A percentile compares a stretch with the other conserved stretches of the same genome.
These are phyloP conservation scores for Fusarium longipes DNA, from an alignment of 2,329 filamentous ascomycete genomes.

Conservation along the genomic window DNA sequence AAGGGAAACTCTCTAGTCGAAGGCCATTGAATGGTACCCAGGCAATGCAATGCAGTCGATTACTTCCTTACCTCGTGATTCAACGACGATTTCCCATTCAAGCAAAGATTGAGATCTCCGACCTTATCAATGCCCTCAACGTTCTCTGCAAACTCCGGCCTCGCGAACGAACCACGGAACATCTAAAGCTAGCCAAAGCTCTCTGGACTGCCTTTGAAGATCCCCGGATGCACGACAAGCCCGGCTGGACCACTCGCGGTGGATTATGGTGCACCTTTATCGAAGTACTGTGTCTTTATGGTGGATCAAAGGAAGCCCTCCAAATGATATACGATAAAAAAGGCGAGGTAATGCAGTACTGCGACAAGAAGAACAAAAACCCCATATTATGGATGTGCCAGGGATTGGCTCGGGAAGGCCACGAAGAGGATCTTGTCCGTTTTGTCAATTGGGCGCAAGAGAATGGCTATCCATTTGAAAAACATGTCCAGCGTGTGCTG, in stretches of 20 bases:
- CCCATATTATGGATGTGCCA: constrained; percentile 50
- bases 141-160: constrained; percentile 56
- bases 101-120: constrained; percentile 50
- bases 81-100: constrained; percentile 33
- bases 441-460: constrained; percentile 64
- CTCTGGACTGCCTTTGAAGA: constrained; percentile 52
- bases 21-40: constrained; percentile 72
- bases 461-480: constrained; percentile 58
- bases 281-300: constrained; percentile 63
- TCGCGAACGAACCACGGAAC: constrained; percentile 57
- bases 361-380: constrained; percentile 38
- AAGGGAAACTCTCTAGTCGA: constrained; percentile 61
- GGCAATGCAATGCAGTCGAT: constrained; percentile 64
- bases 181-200: constrained; percentile 60
- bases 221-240: constrained; percentile 39
- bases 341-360: constrained; percentile 39
- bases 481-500: constrained; percentile 64
- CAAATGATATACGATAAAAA: constrained; percentile 54
- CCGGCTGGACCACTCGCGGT: constrained; percentile 24
- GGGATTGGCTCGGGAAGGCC: constrained; percentile 71
- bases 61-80: constrained; percentile 69
- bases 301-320: constrained; percentile 65
- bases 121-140: constrained; percentile 56
- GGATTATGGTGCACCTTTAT: constrained; percentile 49
- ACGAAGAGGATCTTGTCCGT: constrained; percentile 67